Evolutionary conservation across 352 stramenopile genomes (phyloP), one percentile per base, ranked within the genome.

Genomic region (Phytophthora multivora): DNA sequence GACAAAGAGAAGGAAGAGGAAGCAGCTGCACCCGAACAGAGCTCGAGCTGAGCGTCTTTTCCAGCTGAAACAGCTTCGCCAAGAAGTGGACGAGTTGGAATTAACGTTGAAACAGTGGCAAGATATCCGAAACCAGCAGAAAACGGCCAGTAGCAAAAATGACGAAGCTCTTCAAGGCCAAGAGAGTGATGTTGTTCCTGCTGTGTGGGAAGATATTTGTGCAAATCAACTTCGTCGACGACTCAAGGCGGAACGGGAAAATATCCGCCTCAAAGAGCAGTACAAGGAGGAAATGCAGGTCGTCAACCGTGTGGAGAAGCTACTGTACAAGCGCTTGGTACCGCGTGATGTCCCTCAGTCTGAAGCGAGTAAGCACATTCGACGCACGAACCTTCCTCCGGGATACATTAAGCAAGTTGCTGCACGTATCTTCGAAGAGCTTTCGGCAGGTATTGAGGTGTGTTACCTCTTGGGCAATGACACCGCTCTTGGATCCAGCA

Each of bases 1-100:
- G 40, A 59, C 18, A 15, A 63, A 16, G 2, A 43, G 23, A 11
- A 51, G 30, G 26, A 58, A 47, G 25, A 63, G 19, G 25, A 57
- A 59, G 12, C 38, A 41, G 4, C 11, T 39, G 15, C 52, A 54
- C 15, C 55, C 66, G 0, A 75, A 71, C 33, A 68, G 54, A 23
- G 62, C 62, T 43, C 51, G 67, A 1, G 53, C 59, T 16, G 56
- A 69, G 25, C 62, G 62, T 40, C 62, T 43, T 2, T 63, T 51
- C 30, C 55, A 63, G 35, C 18, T 69, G 5, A 19, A 16, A 12
- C 21, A 51, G n/a, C 28, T 75, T 12, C 62, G 54, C 2, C 23
- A 47, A 23, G 47, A 66, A 16, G 56, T 28, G 23, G 16, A 51
- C 7, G 51, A 59, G 6, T 33, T 73, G 45, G 31, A 73, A 18